A percentile compares a stretch with the other conserved stretches of the same genome.
Evolutionary conservation across 352 stramenopile genomes (phyloP).

Genomic region (Phytopythium cucurbitacearum): DNA sequence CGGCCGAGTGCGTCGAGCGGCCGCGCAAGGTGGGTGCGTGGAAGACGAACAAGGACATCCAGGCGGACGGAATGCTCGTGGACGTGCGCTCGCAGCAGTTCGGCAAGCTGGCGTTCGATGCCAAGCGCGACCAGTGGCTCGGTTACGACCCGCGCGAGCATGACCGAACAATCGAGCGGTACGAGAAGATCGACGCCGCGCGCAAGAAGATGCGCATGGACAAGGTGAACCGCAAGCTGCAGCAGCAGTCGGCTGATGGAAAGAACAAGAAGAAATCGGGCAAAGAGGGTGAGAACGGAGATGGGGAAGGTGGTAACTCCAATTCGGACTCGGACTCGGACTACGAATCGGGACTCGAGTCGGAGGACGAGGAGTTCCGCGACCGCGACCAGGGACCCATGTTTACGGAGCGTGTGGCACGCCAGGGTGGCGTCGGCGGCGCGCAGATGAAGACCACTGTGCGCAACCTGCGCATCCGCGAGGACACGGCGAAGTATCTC

Average conservation of each 20-base stretch:
- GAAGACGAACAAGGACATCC: constrained; percentile 91
- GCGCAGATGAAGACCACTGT: constrained; percentile 98
- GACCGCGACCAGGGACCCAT: constrained; percentile 90
- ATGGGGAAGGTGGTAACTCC: constrained; percentile 18
- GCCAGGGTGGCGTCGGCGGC: constrained; percentile 95
- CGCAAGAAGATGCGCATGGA: constrained; percentile 77
- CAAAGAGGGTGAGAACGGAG: constrained; percentile 9
- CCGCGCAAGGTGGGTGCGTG: constrained; percentile 89
- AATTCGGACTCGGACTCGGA: constrained; percentile 89
- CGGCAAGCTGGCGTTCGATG: constrained; percentile 96
- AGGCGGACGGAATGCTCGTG: constrained; percentile 77
- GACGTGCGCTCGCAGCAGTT: constrained; percentile 86
- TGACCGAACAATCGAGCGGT: constrained; percentile 67
- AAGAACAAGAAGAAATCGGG: constrained; percentile 28
- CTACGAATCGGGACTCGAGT: constrained; percentile 84
- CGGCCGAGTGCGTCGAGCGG: constrained; percentile 90
- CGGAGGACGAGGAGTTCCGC: constrained; percentile 91
- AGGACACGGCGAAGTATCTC: constrained; percentile 99
- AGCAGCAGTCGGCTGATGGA: constrained; percentile 35
- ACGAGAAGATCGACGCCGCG: constrained; percentile 79
- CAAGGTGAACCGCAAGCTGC: constrained; percentile 72
- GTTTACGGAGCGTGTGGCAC: constrained; percentile 92
- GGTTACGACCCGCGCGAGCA: constrained; percentile 90
- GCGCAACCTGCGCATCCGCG: constrained; percentile 97
- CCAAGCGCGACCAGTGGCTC: constrained; percentile 97